Percentiles rank a stretch among this genome's conserved stretches.
These are phyloP conservation scores for Hanseniaspora jakobsenii DNA, from an alignment of 805 yeast genomes.

Conservation along the genomic window DNA sequence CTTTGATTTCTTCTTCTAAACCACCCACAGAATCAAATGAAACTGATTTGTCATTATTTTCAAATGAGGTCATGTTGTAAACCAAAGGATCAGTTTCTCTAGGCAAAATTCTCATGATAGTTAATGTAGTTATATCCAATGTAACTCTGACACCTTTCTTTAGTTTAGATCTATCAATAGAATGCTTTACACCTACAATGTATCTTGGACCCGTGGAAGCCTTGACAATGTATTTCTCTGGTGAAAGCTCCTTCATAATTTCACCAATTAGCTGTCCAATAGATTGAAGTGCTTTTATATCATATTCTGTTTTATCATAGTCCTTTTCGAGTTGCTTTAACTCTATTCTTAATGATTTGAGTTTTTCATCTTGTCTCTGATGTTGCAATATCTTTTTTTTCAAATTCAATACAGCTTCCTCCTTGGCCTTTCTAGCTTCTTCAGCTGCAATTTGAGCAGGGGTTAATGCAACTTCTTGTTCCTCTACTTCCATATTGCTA, in stretches of 20 bases:
- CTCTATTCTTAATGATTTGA: constrained; percentile 69
- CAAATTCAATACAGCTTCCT: constrained; percentile 62
- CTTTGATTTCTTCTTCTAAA: constrained; percentile 86
- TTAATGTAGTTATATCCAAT: constrained; percentile 90
- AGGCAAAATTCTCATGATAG: constrained; percentile 93
- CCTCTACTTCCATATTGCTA: constrained; percentile 18
- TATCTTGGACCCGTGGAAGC: constrained; percentile 96
- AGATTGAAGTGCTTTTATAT: constrained; percentile 89
- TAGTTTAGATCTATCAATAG: constrained; percentile 69
- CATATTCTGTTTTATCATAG: constrained; percentile 89
- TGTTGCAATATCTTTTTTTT: constrained; percentile 83
- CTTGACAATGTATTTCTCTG: constrained; percentile 87
- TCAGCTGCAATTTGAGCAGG: constrained; percentile 29
- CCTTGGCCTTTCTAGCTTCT: constrained; percentile 53
- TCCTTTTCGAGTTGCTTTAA: constrained; percentile 74
- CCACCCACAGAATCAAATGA: constrained; percentile 89
- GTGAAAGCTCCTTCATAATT: constrained; percentile 86
- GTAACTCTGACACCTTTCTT: constrained; percentile 95
- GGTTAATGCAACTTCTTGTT: constrained; percentile 16
- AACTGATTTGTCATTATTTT: constrained; percentile 84
- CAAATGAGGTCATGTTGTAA: constrained; percentile 94
- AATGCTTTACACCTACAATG: constrained; percentile 92
- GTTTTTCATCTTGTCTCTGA: constrained; percentile 83
- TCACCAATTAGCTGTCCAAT: constrained; percentile 97
- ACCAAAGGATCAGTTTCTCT: constrained; percentile 97